Conservation (phyloP, 2,329 filamentous ascomycete genomes). For the Colletotrichum sp. region DNA sequence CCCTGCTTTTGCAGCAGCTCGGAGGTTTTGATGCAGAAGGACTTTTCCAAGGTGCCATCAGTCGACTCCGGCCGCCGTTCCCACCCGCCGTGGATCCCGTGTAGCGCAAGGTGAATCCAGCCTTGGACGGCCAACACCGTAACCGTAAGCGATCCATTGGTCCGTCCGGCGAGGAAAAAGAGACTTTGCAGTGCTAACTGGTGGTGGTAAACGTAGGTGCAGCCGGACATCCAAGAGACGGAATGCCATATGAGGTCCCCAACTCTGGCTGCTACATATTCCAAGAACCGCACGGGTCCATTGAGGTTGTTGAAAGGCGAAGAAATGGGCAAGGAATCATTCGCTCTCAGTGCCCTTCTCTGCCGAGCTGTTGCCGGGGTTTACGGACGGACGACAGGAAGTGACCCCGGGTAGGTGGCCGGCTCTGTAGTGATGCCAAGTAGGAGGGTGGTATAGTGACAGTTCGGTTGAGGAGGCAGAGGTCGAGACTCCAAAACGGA, state of each 20-base stretch:
- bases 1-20: slow-evolving; percentile 9
- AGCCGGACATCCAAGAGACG: neutral
- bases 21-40: slow-evolving; percentile 5
- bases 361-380: neutral
- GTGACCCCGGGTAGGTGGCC: neutral
- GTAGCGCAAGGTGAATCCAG: neutral
- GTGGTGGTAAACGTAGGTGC: neutral
- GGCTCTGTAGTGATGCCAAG: neutral
- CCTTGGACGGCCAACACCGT: neutral
- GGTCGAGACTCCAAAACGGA: neutral
- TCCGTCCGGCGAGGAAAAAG: neutral
- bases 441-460: neutral
- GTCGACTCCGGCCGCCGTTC: neutral
- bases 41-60: slow-evolving; percentile 1
- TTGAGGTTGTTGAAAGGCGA: neutral
- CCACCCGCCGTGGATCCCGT: neutral
- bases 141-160: neutral
- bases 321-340: neutral
- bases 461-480: neutral
- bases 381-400: neutral
- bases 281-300: neutral
- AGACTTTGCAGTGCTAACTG: neutral
- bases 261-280: neutral
- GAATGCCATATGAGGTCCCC: neutral
- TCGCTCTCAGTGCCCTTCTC: neutral